Evolutionary conservation across 371 early-diverging fungal genomes (phyloP).

Genomic region (Rhizomucor pusillus): DNA sequence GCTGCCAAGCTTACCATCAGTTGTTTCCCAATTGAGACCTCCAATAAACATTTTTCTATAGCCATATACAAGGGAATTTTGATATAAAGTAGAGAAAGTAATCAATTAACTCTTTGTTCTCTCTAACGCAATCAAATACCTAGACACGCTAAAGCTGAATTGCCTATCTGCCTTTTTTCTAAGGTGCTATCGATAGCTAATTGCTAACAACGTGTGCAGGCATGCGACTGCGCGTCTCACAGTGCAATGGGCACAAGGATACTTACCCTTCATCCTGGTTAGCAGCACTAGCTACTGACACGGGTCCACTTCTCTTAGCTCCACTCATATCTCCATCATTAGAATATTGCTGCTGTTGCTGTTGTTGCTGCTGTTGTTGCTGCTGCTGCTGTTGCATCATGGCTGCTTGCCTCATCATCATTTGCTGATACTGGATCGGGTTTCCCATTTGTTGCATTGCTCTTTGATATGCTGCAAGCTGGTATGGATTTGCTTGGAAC

Average conservation of each 20-base stretch:
- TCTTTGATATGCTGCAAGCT: conserved; percentile 29
- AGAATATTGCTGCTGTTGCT: conserved; percentile 7
- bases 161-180: conserved; percentile 7
- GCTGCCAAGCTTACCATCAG: conserved; percentile 62
- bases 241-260: conserved; percentile 1
- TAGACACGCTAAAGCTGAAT: conserved; percentile 21
- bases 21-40: conserved; percentile 91
- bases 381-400: too few species aligned
- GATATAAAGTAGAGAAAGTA: conserved; percentile 11
- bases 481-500: conserved; percentile 20
- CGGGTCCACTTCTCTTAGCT: conserved; percentile 10
- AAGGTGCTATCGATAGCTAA: conserved; percentile 1
- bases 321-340: conserved; percentile 5
- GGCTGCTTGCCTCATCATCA: conserved; percentile 11
- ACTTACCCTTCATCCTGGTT: conserved; percentile 62
- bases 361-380: too few species aligned
- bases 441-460: conserved; percentile 31
- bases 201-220: conserved; percentile 1
- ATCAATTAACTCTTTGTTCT: conserved; percentile 15
- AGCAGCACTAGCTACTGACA: conserved; percentile 26
- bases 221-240: too few species aligned
- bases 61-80: conserved; percentile 3
- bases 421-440: conserved; percentile 39
- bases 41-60: conserved; percentile 90
- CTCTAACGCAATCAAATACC: conserved; percentile 12